Base-by-base conservation (phyloP, 768 basidiomycete species). In the Mycena leptocephala region DNA sequence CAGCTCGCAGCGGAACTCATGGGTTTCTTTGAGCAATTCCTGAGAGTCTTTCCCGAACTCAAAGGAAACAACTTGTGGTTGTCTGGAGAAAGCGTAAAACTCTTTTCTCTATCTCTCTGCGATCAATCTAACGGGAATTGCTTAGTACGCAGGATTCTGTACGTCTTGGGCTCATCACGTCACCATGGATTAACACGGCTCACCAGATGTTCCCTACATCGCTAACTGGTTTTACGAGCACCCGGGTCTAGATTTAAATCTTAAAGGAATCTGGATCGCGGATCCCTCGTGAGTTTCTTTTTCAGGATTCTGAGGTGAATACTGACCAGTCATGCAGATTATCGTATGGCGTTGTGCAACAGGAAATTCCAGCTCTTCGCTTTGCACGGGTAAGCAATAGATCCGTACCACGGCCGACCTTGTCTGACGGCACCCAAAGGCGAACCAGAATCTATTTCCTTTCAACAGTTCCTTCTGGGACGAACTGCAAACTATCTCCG, bases 201-300 rank as follows among this genome's bases (percentile, higher is more conserved):
- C 33, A 13, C 51, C 35, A 86, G 85, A 85, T 75, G 85, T 87
- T 26, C 85, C 88, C 0, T 93, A 94, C 80, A 92, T 93, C 70
- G 94, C 94, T 16, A 92, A 94, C 81, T 93, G 88, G 82, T 92
- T 95, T 51, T 94, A 92, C 73, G 90, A 92, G 71, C 88, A 94
- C 68, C 90, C 92, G 1, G 92, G 92, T 39, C 84, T 94, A 16
- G 86, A 89, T 43, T 78, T 88, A 7, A 79, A 81, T 33, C 84
- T 94, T 48, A 90, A 91, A 78, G 94, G 93, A 0, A 90, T 93
- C 48, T 94, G 90, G 90, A 89, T 94, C 20, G 87, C 88, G 22
- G 93, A 94, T 67, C 83, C 83, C 1, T 84, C 90, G 75, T 20
- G 18, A 14, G 55, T 58, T 20, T 32, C 6, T 32, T 24, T 26